Evolutionary conservation across 306 rosid genomes (phyloP), one percentile per base, ranked within the genome.

Genomic region (Sechiopsis laciniata): DNA sequence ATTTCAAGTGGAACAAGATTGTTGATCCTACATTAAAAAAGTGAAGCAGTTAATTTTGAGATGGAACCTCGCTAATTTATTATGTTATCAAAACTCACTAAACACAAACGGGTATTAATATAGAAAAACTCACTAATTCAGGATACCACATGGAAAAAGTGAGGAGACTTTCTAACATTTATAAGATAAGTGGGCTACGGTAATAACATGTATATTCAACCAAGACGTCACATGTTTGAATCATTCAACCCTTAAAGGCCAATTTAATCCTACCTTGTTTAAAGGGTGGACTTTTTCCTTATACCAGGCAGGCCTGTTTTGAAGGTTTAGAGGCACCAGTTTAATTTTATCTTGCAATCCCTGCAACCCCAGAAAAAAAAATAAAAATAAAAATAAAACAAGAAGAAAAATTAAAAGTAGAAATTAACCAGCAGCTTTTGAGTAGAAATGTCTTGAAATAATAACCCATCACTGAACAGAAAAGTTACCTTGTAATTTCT

Each of bases 261-360:
- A 45, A 15, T 55, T 21, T 55, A 6, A 26, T n/a, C 56, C 32
- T 53, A 83, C 90, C 87, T 87, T 87, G 63, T 87, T 87, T 80
- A 54, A 80, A 15, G 88, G 86, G 82, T 87, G 77, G 57, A 91
- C 87, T 67, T 88, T 91, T 74, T 91, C 96, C 84, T 87, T 85
- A 72, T 87, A 91, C 96, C 96, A 91, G 53, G 79, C 83, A 79
- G 95, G 97, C 85, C 92, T 88, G 74, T 86, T 56, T 32, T 55
- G 76, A 61, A 92, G 90, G 73, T 88, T 51, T 2, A 89, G 60
- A 26, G 95, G 83, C 37, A 89, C 92, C 76, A 89, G 68, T 57
- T 89, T 71, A 61, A 89, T 89, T 83, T 89, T 60, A 50, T 88
- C 84, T 73, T 88, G 81, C 61, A 89, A 82, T 6, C 95, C 96